Percentiles rank a stretch among this genome's conserved stretches.
Evolutionary conservation across 2,329 filamentous ascomycete species (phyloP).

Genomic region (Berkeleyomyces basicola): DNA sequence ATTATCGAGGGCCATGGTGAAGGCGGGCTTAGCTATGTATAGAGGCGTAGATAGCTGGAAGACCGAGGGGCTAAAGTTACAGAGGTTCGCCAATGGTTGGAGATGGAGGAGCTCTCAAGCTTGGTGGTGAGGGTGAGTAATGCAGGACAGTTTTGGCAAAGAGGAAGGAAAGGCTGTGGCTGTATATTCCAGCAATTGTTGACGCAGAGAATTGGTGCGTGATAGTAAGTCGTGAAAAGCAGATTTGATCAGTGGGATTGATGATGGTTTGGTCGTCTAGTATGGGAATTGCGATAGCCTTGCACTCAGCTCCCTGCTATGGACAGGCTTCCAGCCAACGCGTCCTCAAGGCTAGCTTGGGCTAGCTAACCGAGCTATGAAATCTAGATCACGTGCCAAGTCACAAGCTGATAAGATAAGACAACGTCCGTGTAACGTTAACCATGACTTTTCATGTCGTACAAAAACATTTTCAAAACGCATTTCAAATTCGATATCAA

Average conservation of each 20-base stretch:
- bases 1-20: slow-evolving; percentile 89
- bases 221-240: background rate
- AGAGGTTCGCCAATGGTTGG: background rate
- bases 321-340: slow-evolving; percentile 1
- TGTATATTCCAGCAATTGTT: background rate
- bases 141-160: no score
- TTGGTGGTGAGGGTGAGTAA: background rate
- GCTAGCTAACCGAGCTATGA: background rate
- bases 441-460: background rate
- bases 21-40: background rate
- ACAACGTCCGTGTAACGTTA: background rate
- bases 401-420: background rate
- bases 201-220: background rate
- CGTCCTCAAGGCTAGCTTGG: slow-evolving; percentile 2
- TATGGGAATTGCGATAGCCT: background rate
- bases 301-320: background rate
- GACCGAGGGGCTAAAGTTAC: background rate
- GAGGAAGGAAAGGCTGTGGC: background rate
- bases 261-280: background rate
- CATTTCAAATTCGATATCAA: background rate
- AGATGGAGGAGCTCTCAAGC: background rate
- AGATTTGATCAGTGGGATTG: background rate
- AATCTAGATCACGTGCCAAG: background rate
- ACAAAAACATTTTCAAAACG: background rate
- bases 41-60: background rate